Evolutionary conservation across 1,284 basidiomycete genomes (phyloP), one percentile per base, ranked within the genome.

Genomic region (Vanrija sp.): DNA sequence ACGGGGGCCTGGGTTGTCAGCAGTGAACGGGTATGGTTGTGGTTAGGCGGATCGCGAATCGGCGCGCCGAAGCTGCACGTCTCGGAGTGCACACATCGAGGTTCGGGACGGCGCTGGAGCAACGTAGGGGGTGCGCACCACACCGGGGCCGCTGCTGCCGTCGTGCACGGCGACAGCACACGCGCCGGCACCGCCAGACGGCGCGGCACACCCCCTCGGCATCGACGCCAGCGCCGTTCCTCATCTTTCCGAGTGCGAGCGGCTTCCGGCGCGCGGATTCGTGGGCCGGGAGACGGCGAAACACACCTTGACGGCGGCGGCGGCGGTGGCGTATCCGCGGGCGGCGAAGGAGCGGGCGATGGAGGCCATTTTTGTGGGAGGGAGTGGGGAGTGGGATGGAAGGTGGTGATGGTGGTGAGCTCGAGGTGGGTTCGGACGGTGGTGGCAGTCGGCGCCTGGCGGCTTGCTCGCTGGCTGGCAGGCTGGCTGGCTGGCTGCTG

Each of bases 251-350:
- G 15, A 23, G 18, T 18, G 12, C 46, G 46, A 16, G 34, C 10
- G 10, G 34, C 21, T 23, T 23, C 21, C 12, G 12, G 34, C 5
- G 12, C 34, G 34, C 6, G 7, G 34, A 34, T 34, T 34, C 34
- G 18, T 46, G 21, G 43, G 38, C 12, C 34, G 7, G 34, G 10
- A 18, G 29, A 14, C 16, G 19, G 16, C 26, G 38, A 51, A 23
- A 66, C 73, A 51, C 59, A 77, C 74, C 72, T 77, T 77, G 65
- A 76, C 66, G 53, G 65, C 48, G 38, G 66, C 43, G 42, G 69
- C 57, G 52, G 74, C 69, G 56, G 73, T 68, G 51, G 75, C 75
- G 65, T 77, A 76, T 49, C 75, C 74, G 62, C 75, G 68, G 52
- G 65, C 61, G 60, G 72, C 60, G 60, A 71, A 54, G 28, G 63